Evolutionary conservation across 305 asterid species (phyloP).

Genomic region (Solanum hybrid): DNA sequence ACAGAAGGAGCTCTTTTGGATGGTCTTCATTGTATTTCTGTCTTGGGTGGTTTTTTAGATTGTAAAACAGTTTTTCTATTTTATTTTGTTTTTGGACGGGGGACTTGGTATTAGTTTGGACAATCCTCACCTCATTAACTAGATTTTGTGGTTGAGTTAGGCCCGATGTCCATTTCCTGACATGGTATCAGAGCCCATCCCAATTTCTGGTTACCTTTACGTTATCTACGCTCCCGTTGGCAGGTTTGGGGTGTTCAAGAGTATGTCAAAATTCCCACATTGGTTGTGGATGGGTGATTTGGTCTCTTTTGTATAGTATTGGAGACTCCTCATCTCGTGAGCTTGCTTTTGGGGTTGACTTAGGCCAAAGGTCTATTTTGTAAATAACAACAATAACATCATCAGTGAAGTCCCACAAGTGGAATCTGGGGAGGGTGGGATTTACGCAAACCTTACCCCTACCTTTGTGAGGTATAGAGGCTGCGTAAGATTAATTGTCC

Average conservation of each 20-base stretch:
- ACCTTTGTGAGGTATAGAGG: not conserved
- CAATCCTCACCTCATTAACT: not conserved
- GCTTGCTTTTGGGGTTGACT: not conserved
- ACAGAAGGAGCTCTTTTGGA: not conserved
- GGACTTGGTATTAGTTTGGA: not conserved
- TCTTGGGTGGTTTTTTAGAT: not conserved
- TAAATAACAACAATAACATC: not conserved
- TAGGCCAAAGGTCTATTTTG: not conserved
- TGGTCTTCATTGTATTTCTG: not conserved
- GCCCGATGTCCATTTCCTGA: not conserved
- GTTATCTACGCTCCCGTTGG: not conserved
- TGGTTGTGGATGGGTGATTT: not conserved
- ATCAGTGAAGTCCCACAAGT: not conserved
- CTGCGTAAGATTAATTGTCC: not conserved
- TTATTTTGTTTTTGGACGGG: not conserved
- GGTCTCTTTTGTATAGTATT: not conserved
- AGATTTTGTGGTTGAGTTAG: not conserved
- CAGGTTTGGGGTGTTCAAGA: not conserved
- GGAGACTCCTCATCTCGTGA: not conserved
- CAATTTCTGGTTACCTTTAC: not conserved
- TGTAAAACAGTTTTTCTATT: not conserved
- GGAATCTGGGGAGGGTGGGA: not conserved
- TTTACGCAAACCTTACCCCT: not conserved
- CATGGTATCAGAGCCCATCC: not conserved
- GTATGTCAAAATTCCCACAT: not conserved